Evolutionary conservation across 495 filamentous ascomycete species (phyloP).

Genomic region (Penicillium steckii): DNA sequence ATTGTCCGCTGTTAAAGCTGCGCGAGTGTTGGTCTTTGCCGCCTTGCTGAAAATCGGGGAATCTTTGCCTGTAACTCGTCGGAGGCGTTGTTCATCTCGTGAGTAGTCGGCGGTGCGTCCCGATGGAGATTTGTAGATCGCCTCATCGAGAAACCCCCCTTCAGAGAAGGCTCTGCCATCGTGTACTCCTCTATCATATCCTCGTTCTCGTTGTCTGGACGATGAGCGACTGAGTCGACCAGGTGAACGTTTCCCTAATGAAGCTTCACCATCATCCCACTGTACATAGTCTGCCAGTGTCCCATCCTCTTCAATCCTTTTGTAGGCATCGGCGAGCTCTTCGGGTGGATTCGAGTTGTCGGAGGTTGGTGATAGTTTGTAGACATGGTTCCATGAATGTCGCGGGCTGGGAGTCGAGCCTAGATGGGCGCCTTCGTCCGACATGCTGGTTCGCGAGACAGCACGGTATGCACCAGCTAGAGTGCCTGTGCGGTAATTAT

Average conservation of each 20-base stretch:
- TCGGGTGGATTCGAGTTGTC: constrained; percentile 41
- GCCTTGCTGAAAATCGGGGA: constrained; percentile 49
- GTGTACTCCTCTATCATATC: constrained; percentile 3
- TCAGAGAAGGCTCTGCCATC: constrained; percentile 22
- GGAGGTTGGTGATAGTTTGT: constrained; percentile 19
- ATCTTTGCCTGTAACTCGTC: constrained; percentile 40
- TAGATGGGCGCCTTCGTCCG: constrained; percentile 19
- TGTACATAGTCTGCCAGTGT: constrained; percentile 35
- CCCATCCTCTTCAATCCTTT: constrained; percentile 44
- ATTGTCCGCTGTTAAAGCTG: constrained; percentile 44
- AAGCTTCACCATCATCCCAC: constrained; percentile 27
- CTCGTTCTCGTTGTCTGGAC: constrained; percentile 18
- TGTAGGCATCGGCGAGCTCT: constrained; percentile 44
- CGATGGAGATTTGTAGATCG: constrained; percentile 29
- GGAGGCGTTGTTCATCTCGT: constrained; percentile 45
- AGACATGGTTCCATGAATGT: constrained; percentile 5
- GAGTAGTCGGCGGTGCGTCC: constrained; percentile 36
- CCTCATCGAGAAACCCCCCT: constrained; percentile 29
- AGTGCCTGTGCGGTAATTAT: constrained; percentile 35
- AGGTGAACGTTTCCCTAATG: constrained; percentile 4
- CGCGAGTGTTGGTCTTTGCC: constrained; percentile 32
- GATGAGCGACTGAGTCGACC: constrained; percentile 28
- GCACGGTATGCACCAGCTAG: constrained; percentile 39
- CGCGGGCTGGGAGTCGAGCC: constrained; percentile 21
- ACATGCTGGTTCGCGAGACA: constrained; percentile 22